A percentile compares a stretch with the other conserved stretches of the same genome.
These are phyloP conservation scores for Colletotrichum liriopes DNA, from an alignment of 2,329 filamentous ascomycete species.

Conservation along the genomic window DNA sequence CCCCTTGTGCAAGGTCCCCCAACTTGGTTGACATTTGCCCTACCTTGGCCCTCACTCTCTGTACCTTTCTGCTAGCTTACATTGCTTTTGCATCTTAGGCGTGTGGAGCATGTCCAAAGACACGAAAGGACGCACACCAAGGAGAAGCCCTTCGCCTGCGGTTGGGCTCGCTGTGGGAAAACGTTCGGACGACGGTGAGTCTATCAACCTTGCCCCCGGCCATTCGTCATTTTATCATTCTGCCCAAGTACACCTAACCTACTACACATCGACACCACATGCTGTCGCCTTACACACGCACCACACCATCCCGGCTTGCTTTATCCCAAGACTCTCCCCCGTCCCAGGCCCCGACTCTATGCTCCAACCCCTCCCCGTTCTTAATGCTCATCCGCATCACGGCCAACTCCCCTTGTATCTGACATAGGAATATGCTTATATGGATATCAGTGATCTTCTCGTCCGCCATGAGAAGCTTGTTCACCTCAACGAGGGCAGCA, in stretches of 20 bases:
- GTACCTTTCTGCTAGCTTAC: conserved; percentile 57
- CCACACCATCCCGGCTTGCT: conserved; percentile 36
- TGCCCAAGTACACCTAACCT: conserved; percentile 34
- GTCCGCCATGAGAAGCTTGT: conserved; percentile 77
- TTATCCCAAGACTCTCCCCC: conserved; percentile 35
- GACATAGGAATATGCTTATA: conserved; percentile 64
- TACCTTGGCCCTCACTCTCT: conserved; percentile 37
- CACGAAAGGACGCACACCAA: conserved; percentile 77
- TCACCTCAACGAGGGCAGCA: conserved; percentile 73
- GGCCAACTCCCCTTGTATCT: conserved; percentile 22
- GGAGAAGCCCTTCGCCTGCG: conserved; percentile 75
- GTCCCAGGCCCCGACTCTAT: conserved; percentile 18
- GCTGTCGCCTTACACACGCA: conserved; percentile 32
- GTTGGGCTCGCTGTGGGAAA: conserved; percentile 73
- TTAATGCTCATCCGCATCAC: conserved; percentile 38
- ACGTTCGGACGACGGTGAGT: conserved; percentile 75
- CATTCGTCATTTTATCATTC: conserved; percentile 31
- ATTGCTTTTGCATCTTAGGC: conserved; percentile 62
- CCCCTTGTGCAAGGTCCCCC: conserved; percentile 39
- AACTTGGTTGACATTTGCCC: conserved; percentile 40
- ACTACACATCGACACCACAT: conserved; percentile 35
- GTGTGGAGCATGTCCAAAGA: conserved; percentile 76
- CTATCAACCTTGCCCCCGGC: conserved; percentile 41
- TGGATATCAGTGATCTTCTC: conserved; percentile 76
- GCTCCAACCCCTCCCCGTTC: conserved; percentile 24